Conservation (phyloP, 2,329 filamentous ascomycete genomes). For the Talaromyces sp. region DNA sequence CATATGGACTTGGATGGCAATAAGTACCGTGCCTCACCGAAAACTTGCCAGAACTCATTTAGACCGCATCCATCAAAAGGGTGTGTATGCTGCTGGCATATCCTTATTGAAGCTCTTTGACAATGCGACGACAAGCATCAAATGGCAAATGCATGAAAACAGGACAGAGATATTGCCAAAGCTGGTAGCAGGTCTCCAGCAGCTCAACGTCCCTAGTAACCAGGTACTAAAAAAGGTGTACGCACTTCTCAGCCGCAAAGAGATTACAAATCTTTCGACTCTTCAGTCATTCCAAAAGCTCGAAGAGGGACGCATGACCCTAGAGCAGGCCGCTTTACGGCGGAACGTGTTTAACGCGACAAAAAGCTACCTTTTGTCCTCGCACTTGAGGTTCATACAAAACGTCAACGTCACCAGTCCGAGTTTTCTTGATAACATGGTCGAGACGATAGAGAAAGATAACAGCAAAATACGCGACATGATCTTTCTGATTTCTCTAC, state of each 20-base stretch:
- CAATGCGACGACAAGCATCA: constrained; percentile 15
- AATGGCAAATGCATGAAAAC: constrained; percentile 16
- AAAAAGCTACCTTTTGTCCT: constrained; percentile 26
- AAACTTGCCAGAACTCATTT: constrained; percentile 23
- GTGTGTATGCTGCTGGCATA: constrained; percentile 24
- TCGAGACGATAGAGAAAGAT: constrained; percentile 32
- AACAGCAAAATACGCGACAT: constrained; percentile 29
- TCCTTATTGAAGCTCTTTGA: constrained; percentile 31
- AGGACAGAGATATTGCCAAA: constrained; percentile 26
- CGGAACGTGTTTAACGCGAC: constrained; percentile 27
- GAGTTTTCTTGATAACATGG: constrained; percentile 29
- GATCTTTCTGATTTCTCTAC: constrained; percentile 33
- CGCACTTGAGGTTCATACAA: constrained; percentile 31
- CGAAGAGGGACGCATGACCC: constrained; percentile 27
- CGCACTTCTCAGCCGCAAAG: constrained; percentile 26
- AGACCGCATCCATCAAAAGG: constrained; percentile 7
- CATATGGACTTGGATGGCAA: constrained; percentile 31
- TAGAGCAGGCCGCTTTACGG: constrained; percentile 30
- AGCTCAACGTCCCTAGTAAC: constrained; percentile 30
- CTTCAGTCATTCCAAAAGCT: constrained; percentile 26
- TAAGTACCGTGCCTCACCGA: constrained; percentile 25
- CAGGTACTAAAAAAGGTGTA: constrained; percentile 29
- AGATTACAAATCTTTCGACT: constrained; percentile 23
- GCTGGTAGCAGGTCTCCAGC: constrained; percentile 29
- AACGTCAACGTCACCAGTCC: constrained; percentile 34